A percentile compares a stretch with the other conserved stretches of the same genome.
These are phyloP conservation scores for Lachnellula occidentalis DNA, from an alignment of 2,329 filamentous ascomycete species.

Conservation along the genomic window DNA sequence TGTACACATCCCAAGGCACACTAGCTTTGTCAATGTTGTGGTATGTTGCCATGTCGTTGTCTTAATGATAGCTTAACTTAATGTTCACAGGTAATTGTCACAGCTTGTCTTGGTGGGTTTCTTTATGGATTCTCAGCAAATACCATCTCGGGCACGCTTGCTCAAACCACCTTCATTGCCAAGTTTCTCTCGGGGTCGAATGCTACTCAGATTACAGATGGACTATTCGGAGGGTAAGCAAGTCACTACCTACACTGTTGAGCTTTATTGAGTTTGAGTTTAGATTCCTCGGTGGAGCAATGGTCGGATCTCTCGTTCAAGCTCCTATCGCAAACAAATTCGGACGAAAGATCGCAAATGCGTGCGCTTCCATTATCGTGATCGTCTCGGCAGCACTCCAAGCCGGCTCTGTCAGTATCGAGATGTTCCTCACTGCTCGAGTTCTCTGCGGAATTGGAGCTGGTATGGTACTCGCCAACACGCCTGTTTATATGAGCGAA, in stretches of 20 bases:
- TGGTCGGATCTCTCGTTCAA: conserved; percentile 23
- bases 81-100: conserved; percentile 17
- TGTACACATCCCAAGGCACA: not conserved
- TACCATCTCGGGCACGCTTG: conserved; percentile 27
- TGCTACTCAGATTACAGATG: conserved; percentile 16
- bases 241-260: not conserved
- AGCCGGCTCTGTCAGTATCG: conserved; percentile 10
- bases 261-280: not conserved
- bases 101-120: conserved; percentile 27
- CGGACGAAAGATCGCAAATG: conserved; percentile 20
- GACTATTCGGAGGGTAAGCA: conserved; percentile 18
- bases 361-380: conserved; percentile 12
- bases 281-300: conserved; percentile 23
- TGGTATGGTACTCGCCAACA: conserved; percentile 11
- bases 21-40: conserved; percentile 15
- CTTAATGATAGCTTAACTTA: conserved; percentile 8
- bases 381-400: conserved; percentile 18
- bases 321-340: conserved; percentile 20
- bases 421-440: not conserved
- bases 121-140: conserved; percentile 30
- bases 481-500: conserved; percentile 25
- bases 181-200: conserved; percentile 22
- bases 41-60: conserved; percentile 13
- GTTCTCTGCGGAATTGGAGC: not conserved
- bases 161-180: conserved; percentile 26